Base-by-base conservation (phyloP, 176 grass and related monocot genomes). In the Paspalum notatum region DNA sequence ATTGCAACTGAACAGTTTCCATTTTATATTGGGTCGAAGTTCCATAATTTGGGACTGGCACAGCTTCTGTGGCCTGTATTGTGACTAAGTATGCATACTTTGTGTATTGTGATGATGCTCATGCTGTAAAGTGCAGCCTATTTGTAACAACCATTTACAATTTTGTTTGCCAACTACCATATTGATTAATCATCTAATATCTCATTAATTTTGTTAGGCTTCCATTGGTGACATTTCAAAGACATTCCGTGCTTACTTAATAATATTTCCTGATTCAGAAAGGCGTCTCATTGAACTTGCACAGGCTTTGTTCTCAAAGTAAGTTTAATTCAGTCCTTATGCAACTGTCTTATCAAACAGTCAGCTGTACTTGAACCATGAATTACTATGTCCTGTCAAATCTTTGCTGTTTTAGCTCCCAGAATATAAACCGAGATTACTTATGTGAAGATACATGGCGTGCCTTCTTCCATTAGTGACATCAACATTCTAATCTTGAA, bases 181-280 rank as follows among this genome's bases (percentile, higher is more conserved):
- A n/a, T 78, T 71, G 45, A 72, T 68, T 68, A 81, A 61, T 77
- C 12, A 72, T 50, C 68, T 79, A 52, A 68, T 58, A 32, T 59
- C 26, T 22, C 44, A 10, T 57, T 37, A 25, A 48, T 55, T 74
- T 68, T 47, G 45, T 61, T 68, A 99, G 97, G 93, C 81, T 88
- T 91, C 91, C 71, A 89, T 99, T 80, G 84, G 90, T 25, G 86
- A 93, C 73, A 91, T 99, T 84, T 93, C 97, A 71, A 99, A 96
- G 81, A 93, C 93, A 32, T 91, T 99, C 60, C 89, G 82, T 77
- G 90, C 90, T 74, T 99, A 99, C 91, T 89, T 95, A 87, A 96
- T 99, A 84, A 96, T 99, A 80, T 99, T 99, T 83, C 93, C 97
- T 65, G 97, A 99, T 88, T 99, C 93, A 50, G 97, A 99, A 82